Conservation (phyloP, 345 rosid genomes). For the Noccaea caerulescens region DNA sequence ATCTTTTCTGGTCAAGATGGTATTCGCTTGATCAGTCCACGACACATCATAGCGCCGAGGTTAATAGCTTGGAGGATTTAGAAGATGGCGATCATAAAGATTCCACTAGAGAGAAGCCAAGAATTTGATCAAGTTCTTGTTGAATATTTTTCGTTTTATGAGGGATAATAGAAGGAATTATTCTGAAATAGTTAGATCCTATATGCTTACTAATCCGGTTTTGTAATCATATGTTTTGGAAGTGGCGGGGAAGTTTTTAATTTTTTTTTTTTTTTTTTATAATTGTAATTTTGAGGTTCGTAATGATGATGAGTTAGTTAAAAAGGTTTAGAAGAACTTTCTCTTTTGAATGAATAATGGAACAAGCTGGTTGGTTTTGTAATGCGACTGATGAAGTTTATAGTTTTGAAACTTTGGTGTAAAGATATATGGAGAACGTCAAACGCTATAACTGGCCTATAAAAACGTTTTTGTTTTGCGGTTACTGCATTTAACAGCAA, state of each 20-base stretch:
- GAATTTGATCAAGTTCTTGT: slow-evolving; percentile 21
- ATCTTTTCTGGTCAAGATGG: slow-evolving; percentile 63
- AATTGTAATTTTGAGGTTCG: slow-evolving; percentile 15
- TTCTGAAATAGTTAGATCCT: slow-evolving; percentile 20
- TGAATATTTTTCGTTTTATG: not conserved
- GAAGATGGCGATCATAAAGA: slow-evolving; percentile 26
- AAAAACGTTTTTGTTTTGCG: not conserved
- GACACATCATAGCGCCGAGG: slow-evolving; percentile 48
- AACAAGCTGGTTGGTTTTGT: slow-evolving; percentile 33
- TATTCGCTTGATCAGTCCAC: slow-evolving; percentile 54
- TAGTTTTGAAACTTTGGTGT: not conserved
- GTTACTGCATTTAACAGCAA: slow-evolving; percentile 4
- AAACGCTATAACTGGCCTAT: slow-evolving; percentile 23
- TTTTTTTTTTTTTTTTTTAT: not conserved
- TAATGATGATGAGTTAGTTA: slow-evolving; percentile 41
- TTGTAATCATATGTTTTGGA: slow-evolving; percentile 40
- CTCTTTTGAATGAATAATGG: slow-evolving; percentile 23
- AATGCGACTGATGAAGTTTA: slow-evolving; percentile 3
- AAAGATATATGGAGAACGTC: not conserved
- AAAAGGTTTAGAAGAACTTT: slow-evolving; percentile 35
- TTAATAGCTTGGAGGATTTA: slow-evolving; percentile 43
- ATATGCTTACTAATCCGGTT: slow-evolving; percentile 27
- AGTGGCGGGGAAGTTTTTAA: slow-evolving; percentile 37
- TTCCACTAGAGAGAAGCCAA: slow-evolving; percentile 21
- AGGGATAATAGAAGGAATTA: slow-evolving; percentile 13